Evolutionary conservation across 768 basidiomycete species (phyloP), one percentile per base, ranked within the genome.

Genomic region (Collybiopsis luxurians): DNA sequence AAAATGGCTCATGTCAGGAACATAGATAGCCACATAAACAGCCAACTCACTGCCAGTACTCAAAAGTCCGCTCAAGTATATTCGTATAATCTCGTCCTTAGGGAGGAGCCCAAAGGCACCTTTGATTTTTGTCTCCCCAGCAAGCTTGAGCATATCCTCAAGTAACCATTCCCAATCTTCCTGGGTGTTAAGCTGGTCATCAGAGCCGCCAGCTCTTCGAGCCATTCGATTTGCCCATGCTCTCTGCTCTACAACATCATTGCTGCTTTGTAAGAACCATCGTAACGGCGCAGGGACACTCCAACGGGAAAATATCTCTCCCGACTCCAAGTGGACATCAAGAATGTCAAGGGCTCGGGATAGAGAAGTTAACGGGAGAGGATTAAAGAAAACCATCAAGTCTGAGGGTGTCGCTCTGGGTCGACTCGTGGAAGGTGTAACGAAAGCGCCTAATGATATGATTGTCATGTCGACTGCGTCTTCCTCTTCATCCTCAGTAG

Each of bases 311-410:
- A 99, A 75, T 43, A 94, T 92, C 70, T 98, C 96, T 21, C 92
- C 95, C 0, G 90, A 90, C 66, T 97, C 92, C 12, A 99, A 80
- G 69, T 98, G 96, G 1, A 96, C 83, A 70, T 98, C 96, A 51
- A 98, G 80, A 50, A 94, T 84, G 67, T 99, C 96, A 39, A 99
- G 81, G 5, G 87, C 85, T 52, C 83, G 82, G 0, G 95, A 95
- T 7, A 98, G 76, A 1, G 90, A 84, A 2, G 83, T 71, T 19
- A 87, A 71, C 0, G 89, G 85, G 4, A 98, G 77, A 1, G 91
- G 89, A 55, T 82, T 79, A 76, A 97, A 95, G 75, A 95, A 95
- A 2, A 87, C 61, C 57, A 90, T 75, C 6, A 98, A 75, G 59
- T 95, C 91, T 9, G 80, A 73, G 2, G 95, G 75, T 11, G 82